Conservation (phyloP, 2,329 filamentous ascomycete species). For the Gnomoniopsis sp. region DNA sequence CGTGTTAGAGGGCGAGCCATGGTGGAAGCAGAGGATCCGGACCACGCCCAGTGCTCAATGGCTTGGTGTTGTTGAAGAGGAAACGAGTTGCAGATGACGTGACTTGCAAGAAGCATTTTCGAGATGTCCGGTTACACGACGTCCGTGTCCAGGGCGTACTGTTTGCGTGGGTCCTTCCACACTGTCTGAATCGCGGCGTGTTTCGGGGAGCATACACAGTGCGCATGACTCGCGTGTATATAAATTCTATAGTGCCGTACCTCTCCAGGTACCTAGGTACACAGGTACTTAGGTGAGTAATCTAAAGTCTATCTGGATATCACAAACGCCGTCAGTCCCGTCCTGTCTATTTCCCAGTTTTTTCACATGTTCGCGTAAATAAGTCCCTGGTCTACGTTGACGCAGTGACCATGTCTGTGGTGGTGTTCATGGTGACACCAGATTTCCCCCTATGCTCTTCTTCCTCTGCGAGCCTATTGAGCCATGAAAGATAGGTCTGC, state of each 20-base stretch:
- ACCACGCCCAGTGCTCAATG: conserved; percentile 31
- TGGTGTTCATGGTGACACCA: conserved; percentile 3
- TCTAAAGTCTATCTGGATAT: neutral
- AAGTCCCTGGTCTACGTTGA: neutral
- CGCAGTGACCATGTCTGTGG: neutral
- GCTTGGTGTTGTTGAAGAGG: conserved; percentile 20
- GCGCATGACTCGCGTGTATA: neutral
- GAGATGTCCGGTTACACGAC: neutral
- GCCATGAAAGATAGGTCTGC: conserved; percentile 84
- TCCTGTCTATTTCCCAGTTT: neutral
- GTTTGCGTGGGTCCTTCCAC: neutral
- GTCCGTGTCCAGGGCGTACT: neutral
- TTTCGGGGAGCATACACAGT: neutral
- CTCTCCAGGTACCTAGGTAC: too few relatives aligned
- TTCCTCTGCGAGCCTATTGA: conserved; percentile 71
- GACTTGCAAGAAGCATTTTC: neutral
- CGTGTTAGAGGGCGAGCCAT: conserved; percentile 31
- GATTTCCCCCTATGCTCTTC: conserved; percentile 35
- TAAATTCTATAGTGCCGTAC: neutral
- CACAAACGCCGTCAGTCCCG: conserved; percentile 9
- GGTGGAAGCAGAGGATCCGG: conserved; percentile 22
- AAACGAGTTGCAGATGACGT: conserved; percentile 1
- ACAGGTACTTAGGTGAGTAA: neutral
- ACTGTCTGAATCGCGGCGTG: neutral
- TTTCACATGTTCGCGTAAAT: neutral